Conservation (phyloP, 2,329 filamentous ascomycete genomes). For the Cladosporium sphaerospermum region DNA sequence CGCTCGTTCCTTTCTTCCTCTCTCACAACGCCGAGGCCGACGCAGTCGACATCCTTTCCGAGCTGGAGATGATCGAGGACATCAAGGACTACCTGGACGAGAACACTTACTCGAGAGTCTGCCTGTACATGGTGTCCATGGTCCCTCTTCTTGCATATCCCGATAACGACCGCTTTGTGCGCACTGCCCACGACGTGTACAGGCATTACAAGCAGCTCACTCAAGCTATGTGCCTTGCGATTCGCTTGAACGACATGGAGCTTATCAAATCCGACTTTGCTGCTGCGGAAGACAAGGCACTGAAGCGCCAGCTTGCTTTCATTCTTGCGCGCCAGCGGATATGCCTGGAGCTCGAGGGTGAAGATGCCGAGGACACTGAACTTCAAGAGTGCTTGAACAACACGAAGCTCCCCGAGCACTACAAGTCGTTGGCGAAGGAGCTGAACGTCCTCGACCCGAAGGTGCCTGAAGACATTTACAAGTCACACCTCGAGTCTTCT, state of each 20-base stretch:
- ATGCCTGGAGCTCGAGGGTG: slow-evolving; percentile 60
- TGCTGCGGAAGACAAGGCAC: slow-evolving; percentile 68
- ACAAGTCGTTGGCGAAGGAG: slow-evolving; percentile 90
- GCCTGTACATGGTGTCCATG: slow-evolving; percentile 98
- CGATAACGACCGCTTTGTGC: slow-evolving; percentile 92
- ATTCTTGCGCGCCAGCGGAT: slow-evolving; percentile 88
- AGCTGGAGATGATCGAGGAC: slow-evolving; percentile 93
- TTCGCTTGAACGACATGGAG: slow-evolving; percentile 75
- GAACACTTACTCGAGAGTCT: slow-evolving; percentile 87
- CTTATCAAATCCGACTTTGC: slow-evolving; percentile 79
- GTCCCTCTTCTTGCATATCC: slow-evolving; percentile 95
- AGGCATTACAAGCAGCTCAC: slow-evolving; percentile 86
- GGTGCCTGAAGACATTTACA: slow-evolving; percentile 97
- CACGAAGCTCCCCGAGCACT: slow-evolving; percentile 80
- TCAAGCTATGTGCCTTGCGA: slow-evolving; percentile 89
- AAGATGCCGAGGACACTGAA: slow-evolving; percentile 66
- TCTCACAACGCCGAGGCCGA: slow-evolving; percentile 98
- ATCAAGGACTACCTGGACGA: slow-evolving; percentile 86
- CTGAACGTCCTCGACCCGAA: slow-evolving; percentile 96
- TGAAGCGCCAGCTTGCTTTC: slow-evolving; percentile 93
- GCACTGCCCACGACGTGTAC: slow-evolving; percentile 89
- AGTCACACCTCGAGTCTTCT: slow-evolving; percentile 94
- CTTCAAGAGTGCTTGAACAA: slow-evolving; percentile 82
- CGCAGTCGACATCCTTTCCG: slow-evolving; percentile 92
- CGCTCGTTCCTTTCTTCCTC: slow-evolving; percentile 87